Base-by-base conservation (phyloP, 2,329 filamentous ascomycete species). In the Aspergillus clavatus region DNA sequence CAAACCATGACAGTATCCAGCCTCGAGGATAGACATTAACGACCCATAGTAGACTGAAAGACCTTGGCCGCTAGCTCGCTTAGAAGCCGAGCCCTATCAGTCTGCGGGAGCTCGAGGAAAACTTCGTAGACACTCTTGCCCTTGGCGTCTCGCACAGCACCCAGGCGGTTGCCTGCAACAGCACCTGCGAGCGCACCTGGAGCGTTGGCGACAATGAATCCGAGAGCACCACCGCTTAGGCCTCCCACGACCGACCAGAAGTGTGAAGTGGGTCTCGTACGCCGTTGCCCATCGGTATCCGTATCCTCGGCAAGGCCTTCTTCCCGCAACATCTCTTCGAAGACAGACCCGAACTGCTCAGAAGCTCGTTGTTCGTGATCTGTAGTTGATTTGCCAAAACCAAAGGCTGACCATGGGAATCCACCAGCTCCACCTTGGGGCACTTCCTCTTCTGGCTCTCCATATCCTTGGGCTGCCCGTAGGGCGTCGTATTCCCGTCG, bases 81-180 rank as follows among this genome's bases (percentile, higher is more conserved):
- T 50, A 97, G 74, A 59, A 98, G 69, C 66, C 82, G 83, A 43
- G 89, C 83, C 61, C 88, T 86, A 61, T 95, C 90, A 40, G 77
- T 77, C 67, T 89, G 86, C 40, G 89, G 89, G 61, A 98, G 73
- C 58, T 95, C 87, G 75, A 88, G 60, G 66, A 91, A 97, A 12
- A 96, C 93, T 22, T 83, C 77, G 68, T 94, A 97, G 5, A 98
- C 93, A 62, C 88, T 95, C 82, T 96, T 97, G 18, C 90, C 90
- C 70, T 83, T 89, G 24, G 86, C 82, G 70, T 98, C 93, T 45
- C 93, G 77, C 16, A 98, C 81, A 5, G 88, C 87, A 1, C 93
- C 93, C n/a, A 97, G 71, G 41, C 90, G 73, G 70, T 96, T 97
- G 8, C 93, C 93, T 0, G 90, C 91, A 2, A 96, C 90, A 2